Conservation (phyloP, 2,329 filamentous ascomycete genomes). For the Trichophyton benhamiae region DNA sequence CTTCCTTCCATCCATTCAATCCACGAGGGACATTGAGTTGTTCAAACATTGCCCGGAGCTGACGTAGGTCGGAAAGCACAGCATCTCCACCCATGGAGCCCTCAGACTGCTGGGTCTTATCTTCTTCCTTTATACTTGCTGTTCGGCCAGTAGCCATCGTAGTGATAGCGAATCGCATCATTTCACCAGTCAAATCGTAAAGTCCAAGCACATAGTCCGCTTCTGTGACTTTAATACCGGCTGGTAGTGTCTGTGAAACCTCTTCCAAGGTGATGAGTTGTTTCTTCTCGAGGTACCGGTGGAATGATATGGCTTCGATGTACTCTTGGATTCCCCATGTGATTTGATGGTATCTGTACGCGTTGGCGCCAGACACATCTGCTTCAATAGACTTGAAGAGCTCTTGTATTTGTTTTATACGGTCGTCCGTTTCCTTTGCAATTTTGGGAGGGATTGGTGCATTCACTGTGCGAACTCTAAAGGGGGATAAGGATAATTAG, state of each 20-base stretch:
- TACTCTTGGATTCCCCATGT: slow-evolving; percentile 80
- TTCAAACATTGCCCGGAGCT: slow-evolving; percentile 65
- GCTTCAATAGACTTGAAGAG: slow-evolving; percentile 56
- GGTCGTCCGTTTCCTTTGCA: slow-evolving; percentile 55
- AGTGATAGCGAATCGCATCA: slow-evolving; percentile 94
- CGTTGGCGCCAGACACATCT: slow-evolving; percentile 68
- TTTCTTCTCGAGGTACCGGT: slow-evolving; percentile 72
- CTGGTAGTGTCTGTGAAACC: slow-evolving; percentile 35
- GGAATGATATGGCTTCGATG: slow-evolving; percentile 80
- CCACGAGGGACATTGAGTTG: slow-evolving; percentile 47
- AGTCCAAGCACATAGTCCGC: slow-evolving; percentile 84
- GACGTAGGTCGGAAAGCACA: slow-evolving; percentile 69
- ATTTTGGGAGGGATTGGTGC: slow-evolving; percentile 52
- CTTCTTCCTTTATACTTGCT: slow-evolving; percentile 23
- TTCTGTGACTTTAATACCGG: slow-evolving; percentile 53
- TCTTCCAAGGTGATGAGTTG: slow-evolving; percentile 57
- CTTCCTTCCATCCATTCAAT: slow-evolving; percentile 48
- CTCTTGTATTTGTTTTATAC: slow-evolving; percentile 56
- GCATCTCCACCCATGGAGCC: slow-evolving; percentile 28
- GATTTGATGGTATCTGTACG: slow-evolving; percentile 71
- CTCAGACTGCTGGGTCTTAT: slow-evolving; percentile 15
- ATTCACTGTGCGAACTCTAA: slow-evolving; percentile 31
- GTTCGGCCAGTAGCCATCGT: slow-evolving; percentile 62
- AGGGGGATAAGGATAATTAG: neutral
- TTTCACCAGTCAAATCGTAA: slow-evolving; percentile 86